Percentiles rank a stretch among this genome's conserved stretches.
phyloP scores from a whole-genome alignment of 1,139 yeast genomes.

The Cylindricascospora bacillispora region DNA sequence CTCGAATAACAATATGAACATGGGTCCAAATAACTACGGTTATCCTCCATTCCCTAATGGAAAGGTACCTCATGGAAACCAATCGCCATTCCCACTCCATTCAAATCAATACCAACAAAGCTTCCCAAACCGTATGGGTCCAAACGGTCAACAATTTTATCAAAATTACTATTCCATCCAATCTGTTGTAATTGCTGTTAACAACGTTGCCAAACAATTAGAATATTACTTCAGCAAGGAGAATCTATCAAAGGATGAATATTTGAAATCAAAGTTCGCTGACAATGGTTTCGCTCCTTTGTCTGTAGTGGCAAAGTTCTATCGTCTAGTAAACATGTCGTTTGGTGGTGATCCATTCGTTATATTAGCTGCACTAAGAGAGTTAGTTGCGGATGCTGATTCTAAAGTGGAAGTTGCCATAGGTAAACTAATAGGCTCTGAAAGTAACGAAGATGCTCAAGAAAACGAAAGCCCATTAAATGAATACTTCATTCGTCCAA shows the following conservation, averaged over 20 bases:
- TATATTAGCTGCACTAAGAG: slow-evolving; percentile 18
- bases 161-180: slow-evolving; percentile 14
- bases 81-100: no score
- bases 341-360: slow-evolving; percentile 19
- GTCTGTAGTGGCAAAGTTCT: slow-evolving; percentile 16
- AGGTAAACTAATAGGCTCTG: slow-evolving; percentile 1
- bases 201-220: slow-evolving; percentile 41
- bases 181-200: slow-evolving; percentile 26
- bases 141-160: no score
- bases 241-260: slow-evolving; percentile 36
- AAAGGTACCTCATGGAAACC: no score
- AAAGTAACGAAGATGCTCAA: slow-evolving; percentile 1
- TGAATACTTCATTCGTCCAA: slow-evolving; percentile 8
- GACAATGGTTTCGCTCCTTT: slow-evolving; percentile 19
- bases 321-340: slow-evolving; percentile 19
- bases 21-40: no score
- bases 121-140: no score
- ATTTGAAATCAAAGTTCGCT: slow-evolving; percentile 14
- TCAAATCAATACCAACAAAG: no score
- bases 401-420: slow-evolving; percentile 14
- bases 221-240: slow-evolving; percentile 85
- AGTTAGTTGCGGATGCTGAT: slow-evolving; percentile 14
- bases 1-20: no score
- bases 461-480: slow-evolving; percentile 2
- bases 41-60: no score